Conservation (phyloP, 2,329 filamentous ascomycete genomes). For the Alternaria brassicicola region DNA sequence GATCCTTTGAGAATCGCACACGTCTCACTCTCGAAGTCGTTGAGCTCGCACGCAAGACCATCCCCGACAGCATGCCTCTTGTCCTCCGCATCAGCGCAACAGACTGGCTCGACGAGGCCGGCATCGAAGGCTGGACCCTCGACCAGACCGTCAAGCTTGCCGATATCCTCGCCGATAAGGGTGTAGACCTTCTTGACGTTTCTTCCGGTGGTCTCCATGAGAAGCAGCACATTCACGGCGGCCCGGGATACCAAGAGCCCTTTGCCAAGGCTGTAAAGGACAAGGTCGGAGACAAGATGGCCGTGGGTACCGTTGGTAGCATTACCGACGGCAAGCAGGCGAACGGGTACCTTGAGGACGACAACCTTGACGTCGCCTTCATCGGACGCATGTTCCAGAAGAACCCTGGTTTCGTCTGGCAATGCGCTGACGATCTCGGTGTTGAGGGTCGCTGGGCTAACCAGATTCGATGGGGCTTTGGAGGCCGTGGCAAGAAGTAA, state of each 20-base stretch:
- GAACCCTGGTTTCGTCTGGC: conserved; percentile 79
- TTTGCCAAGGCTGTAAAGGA: conserved; percentile 75
- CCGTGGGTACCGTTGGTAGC: conserved; percentile 75
- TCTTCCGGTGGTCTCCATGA: conserved; percentile 75
- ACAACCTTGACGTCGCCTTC: conserved; percentile 70
- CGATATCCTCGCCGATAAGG: conserved; percentile 69
- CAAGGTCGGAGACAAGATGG: conserved; percentile 72
- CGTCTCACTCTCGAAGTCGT: conserved; percentile 72
- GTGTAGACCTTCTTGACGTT: conserved; percentile 84
- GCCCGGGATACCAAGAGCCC: conserved; percentile 74
- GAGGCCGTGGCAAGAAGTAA: conserved; percentile 53
- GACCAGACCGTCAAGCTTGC: conserved; percentile 70
- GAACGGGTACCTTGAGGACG: conserved; percentile 39
- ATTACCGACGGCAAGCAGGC: conserved; percentile 74
- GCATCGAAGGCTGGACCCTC: conserved; percentile 68
- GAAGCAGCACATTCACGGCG: conserved; percentile 64
- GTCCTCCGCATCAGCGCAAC: conserved; percentile 76
- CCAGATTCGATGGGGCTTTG: conserved; percentile 70
- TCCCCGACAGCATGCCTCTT: conserved; percentile 72
- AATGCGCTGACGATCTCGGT: conserved; percentile 73
- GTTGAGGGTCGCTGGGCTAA: conserved; percentile 74
- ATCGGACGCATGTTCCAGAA: conserved; percentile 79
- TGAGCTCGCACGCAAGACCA: conserved; percentile 64
- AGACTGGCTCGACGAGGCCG: conserved; percentile 73
- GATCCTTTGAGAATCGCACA: conserved; percentile 73